Evolutionary conservation across 306 rosid genomes (phyloP), one percentile per base, ranked within the genome.

Genomic region (Vicia faba): DNA sequence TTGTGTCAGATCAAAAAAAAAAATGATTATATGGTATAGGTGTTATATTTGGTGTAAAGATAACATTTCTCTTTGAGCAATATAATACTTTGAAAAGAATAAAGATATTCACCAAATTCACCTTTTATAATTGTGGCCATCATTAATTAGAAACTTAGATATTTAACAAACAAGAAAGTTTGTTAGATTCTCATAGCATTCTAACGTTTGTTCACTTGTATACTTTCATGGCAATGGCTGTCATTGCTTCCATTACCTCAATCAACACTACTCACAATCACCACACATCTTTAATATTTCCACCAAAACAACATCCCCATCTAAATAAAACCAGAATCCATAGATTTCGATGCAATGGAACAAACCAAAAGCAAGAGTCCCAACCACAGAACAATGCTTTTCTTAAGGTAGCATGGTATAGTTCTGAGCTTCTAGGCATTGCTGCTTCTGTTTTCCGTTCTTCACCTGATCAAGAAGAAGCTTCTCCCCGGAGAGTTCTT

Each of bases 361-460:
- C 77, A 29, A 79, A 81, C 59, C 80, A 54, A 29, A 68, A 84
- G 48, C 40, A 77, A 25, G 87, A 80, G 36, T 72, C 90, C 5
- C 72, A 71, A 53, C 75, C 82, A 3, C 78, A 84, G 72, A 77
- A 71, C 45, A 92, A 89, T 65, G 81, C 86, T 13, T 36, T 92
- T 70, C 91, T 92, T 11, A 89, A 86, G 76, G 38, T 86, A 13
- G 97, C 96, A 63, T 89, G 98, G 98, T 86, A 92, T 74, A 62
- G 91, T 78, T 92, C 96, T 11, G 98, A 92, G 83, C 82, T 92
- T 56, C 79, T 92, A 33, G 96, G 98, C 9, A 81, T 92, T 68
- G 91, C 96, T 68, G 82, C 96, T 64, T 92, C 98, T 14, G 82
- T 72, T 56, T 84, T 89, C 70, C 87, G 90, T 20, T 65, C 96